Evolutionary conservation across 805 yeast species (phyloP), one percentile per base, ranked within the genome.

Genomic region (Priceomyces melissophilus): DNA sequence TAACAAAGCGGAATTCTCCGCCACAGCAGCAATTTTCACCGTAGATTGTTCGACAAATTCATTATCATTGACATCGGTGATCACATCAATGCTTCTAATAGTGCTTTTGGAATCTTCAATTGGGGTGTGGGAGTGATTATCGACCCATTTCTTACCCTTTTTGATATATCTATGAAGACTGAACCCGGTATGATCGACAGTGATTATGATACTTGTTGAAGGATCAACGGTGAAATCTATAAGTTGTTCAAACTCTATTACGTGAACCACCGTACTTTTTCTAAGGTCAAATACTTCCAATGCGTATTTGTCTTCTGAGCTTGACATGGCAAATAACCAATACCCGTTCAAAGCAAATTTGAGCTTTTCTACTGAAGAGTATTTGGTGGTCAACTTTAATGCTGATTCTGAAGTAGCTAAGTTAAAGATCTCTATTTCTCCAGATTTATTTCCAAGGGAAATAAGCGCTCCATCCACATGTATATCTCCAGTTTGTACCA

Each of bases 341-440:
- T 78, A 81, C 1, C 91, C 91, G 53, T 84, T 84, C 23, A 67
- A 63, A 2, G 82, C 84, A 60, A 81, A 82, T 32, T 56, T 52
- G 10, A 81, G 41, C n/a, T 61, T 56, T 4, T 57, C 46, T 8
- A 75, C 61, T 1, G 39, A 29, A 1, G 48, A 42, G 28, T 49
- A 47, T n/a, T 51, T 54, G 1, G 57, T 47, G 2, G 45, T 44
- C 16, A 75, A 47, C 3, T 61, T 57, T 13, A 57, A 40, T 13
- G 41, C 45, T 11, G 37, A 25, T 9, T 51, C 50, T 2, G 74
- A 68, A 23, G 61, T 58, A 2, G 73, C 56, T 16, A 76, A 47
- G 42, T 70, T 72, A 47, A 58, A 65, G 3, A 78, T 61, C 2
- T 52, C 43, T 4, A 77, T 60, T 10, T 52, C 45, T 5, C 62